phyloP scores from a whole-genome alignment of 148 eudicot species.

The Diospyros kaki region DNA sequence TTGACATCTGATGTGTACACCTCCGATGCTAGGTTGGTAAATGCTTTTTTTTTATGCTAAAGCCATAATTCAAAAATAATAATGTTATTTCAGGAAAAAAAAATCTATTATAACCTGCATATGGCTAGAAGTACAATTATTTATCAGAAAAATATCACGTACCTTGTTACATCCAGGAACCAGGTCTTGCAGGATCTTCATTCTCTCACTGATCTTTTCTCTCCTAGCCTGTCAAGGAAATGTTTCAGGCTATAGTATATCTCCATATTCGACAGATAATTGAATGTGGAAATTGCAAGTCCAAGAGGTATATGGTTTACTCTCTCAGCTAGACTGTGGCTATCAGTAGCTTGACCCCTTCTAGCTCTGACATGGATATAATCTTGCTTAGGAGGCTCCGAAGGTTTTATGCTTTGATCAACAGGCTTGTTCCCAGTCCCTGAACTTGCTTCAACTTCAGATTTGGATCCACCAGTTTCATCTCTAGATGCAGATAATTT shows the following conservation, averaged over 20 bases:
- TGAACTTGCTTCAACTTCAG: constrained; percentile 58
- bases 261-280: not conserved
- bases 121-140: constrained; percentile 3
- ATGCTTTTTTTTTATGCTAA: too few species aligned
- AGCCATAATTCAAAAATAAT: too few species aligned
- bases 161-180: constrained; percentile 66
- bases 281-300: constrained; percentile 1
- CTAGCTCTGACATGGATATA: constrained; percentile 97
- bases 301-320: constrained; percentile 32
- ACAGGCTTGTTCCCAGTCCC: constrained; percentile 33
- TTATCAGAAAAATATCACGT: not conserved
- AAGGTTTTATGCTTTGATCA: constrained; percentile 42
- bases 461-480: constrained; percentile 46
- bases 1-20: too few species aligned
- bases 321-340: constrained; percentile 23
- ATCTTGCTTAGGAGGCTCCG: constrained; percentile 75
- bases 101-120: not conserved
- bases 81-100: too few species aligned
- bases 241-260: constrained; percentile 6
- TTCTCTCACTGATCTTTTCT: constrained; percentile 94
- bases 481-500: constrained; percentile 46
- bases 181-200: constrained; percentile 92
- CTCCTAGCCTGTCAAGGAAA: constrained; percentile 65
- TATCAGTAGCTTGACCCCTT: constrained; percentile 99
- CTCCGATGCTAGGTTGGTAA: too few species aligned